Percentiles rank a stretch among this genome's conserved stretches.
phyloP scores from a whole-genome alignment of 129 eudicot genomes.

The Helichrysum umbraculigerum region DNA sequence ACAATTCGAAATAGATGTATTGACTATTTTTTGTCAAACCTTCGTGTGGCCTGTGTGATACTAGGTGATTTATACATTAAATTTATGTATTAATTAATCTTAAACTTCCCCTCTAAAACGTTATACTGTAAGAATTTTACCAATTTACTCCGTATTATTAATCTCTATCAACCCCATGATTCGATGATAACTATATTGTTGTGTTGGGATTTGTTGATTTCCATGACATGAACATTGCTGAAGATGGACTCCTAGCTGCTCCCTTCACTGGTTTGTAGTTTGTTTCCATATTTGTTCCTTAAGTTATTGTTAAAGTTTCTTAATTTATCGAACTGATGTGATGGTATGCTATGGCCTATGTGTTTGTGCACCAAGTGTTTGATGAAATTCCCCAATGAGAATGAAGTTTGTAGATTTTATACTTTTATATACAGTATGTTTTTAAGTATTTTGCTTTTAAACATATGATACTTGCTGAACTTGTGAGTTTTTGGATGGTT shows the following conservation, averaged over 20 bases:
- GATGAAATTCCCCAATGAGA: slow-evolving; percentile 1
- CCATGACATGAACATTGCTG: not conserved
- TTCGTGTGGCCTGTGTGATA: too few species aligned
- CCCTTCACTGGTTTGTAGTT: not conserved
- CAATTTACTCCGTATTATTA: too few species aligned
- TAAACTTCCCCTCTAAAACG: not conserved
- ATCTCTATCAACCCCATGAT: not conserved
- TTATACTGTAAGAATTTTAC: too few species aligned
- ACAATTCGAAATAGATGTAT: not conserved
- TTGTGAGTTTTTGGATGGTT: not conserved
- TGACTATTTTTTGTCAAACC: not conserved
- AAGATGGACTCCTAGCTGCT: not conserved
- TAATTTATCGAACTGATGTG: too few species aligned
- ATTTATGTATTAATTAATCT: not conserved
- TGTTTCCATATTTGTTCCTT: not conserved
- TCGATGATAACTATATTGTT: too few species aligned
- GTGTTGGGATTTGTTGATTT: not conserved
- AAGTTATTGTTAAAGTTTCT: not conserved
- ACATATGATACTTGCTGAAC: not conserved
- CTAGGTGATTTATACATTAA: too few species aligned
- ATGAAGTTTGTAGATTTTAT: not conserved
- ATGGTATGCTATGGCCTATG: not conserved
- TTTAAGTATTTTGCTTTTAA: not conserved
- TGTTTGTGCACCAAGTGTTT: not conserved
- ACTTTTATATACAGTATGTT: not conserved